Evolutionary conservation across 2,329 filamentous ascomycete genomes (phyloP).

Genomic region (Magnaporthales sp.): DNA sequence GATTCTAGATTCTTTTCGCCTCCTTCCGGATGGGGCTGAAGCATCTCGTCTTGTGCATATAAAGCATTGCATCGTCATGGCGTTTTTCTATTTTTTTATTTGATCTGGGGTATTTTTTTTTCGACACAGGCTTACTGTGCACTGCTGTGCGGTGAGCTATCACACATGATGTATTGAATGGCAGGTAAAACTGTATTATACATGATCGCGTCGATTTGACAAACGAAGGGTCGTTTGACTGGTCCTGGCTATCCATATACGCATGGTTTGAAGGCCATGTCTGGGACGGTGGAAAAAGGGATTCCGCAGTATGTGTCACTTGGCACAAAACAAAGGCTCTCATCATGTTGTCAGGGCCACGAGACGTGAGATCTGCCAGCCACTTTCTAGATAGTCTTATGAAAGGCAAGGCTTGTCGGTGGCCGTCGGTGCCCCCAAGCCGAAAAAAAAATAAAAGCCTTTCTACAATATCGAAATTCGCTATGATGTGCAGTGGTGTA

Average conservation of each 20-base stretch:
- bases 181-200: not conserved
- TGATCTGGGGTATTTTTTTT: not conserved
- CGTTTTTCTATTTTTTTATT: slow-evolving; percentile 1
- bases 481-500: too few relatives aligned
- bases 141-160: not conserved
- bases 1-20: not conserved
- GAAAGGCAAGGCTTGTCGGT: not conserved
- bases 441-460: not conserved
- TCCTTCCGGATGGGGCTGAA: not conserved
- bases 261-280: not conserved
- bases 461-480: not conserved
- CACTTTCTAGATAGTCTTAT: not conserved
- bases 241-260: not conserved
- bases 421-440: not conserved
- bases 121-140: not conserved
- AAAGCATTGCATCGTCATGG: slow-evolving; percentile 6
- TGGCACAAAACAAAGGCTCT: not conserved
- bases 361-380: not conserved
- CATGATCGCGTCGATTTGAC: not conserved
- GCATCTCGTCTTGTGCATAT: not conserved
- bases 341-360: not conserved
- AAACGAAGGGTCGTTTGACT: not conserved
- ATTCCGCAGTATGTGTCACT: not conserved
- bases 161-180: not conserved
- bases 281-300: not conserved